Conservation (phyloP, 2,329 filamentous ascomycete genomes). For the Phialophora verrucosa region DNA sequence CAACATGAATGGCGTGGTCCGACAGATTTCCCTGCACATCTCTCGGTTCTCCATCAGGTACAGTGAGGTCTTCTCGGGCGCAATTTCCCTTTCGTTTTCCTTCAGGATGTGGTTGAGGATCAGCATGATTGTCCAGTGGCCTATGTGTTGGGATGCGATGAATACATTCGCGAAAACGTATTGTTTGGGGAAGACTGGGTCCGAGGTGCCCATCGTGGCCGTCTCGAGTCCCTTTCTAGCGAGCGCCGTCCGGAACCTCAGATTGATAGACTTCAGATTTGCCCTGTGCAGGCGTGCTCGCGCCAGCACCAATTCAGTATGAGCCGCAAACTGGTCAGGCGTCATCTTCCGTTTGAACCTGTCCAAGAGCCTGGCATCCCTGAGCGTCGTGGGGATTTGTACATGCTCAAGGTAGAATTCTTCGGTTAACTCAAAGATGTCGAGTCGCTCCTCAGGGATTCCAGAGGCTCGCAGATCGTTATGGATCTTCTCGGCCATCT, state of each 20-base stretch:
- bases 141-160: slow-evolving; percentile 31
- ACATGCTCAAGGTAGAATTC: slow-evolving; percentile 37
- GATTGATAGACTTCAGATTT: slow-evolving; percentile 35
- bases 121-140: slow-evolving; percentile 38
- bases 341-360: slow-evolving; percentile 12
- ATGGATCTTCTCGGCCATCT: slow-evolving; percentile 43
- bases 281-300: slow-evolving; percentile 28
- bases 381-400: slow-evolving; percentile 27
- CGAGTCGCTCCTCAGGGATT: slow-evolving; percentile 25
- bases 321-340: slow-evolving; percentile 12
- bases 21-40: slow-evolving; percentile 36
- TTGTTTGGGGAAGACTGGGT: slow-evolving; percentile 36
- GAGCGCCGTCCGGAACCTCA: slow-evolving; percentile 31
- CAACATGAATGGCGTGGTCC: slow-evolving; percentile 36
- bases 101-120: slow-evolving; percentile 36
- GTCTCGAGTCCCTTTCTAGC: slow-evolving; percentile 28
- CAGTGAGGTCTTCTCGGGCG: slow-evolving; percentile 30
- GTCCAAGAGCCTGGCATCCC: slow-evolving; percentile 17
- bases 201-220: slow-evolving; percentile 20
- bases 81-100: slow-evolving; percentile 27
- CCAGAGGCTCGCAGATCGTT: slow-evolving; percentile 35
- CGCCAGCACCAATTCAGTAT: slow-evolving; percentile 19
- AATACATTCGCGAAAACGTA: slow-evolving; percentile 39
- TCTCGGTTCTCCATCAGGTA: slow-evolving; percentile 37
- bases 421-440: slow-evolving; percentile 37